phyloP scores from a whole-genome alignment of 2,329 filamentous ascomycete genomes.

The Lasiodiplodia gonubiensis region DNA sequence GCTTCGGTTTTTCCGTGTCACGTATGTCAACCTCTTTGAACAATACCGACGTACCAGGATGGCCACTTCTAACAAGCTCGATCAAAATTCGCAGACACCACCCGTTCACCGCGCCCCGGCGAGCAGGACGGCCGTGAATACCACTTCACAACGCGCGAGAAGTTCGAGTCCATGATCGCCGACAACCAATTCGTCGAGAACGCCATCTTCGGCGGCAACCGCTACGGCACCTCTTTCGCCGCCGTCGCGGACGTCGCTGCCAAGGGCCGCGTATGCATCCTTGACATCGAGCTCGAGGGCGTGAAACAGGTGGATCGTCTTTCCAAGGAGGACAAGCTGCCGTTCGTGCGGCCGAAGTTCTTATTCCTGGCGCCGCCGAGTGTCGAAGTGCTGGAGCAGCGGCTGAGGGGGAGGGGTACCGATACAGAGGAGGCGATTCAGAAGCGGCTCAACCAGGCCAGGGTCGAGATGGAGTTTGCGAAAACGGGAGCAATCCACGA shows the following conservation, averaged over 20 bases:
- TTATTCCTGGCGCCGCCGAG: constrained; percentile 85
- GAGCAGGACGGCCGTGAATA: constrained; percentile 82
- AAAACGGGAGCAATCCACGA: constrained; percentile 55
- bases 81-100: constrained; percentile 67
- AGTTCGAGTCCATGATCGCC: constrained; percentile 72
- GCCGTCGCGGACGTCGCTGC: constrained; percentile 77
- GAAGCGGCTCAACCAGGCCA: constrained; percentile 55
- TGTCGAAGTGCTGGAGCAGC: constrained; percentile 72
- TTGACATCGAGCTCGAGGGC: constrained; percentile 98
- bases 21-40: constrained; percentile 35
- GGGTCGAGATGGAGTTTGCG: constrained; percentile 51
- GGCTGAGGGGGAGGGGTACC: constrained; percentile 52
- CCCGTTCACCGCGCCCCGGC: constrained; percentile 73
- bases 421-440: constrained; percentile 57
- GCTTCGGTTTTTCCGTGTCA: constrained; percentile 66
- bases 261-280: constrained; percentile 75
- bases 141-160: constrained; percentile 72
- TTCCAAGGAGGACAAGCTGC: constrained; percentile 63
- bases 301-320: constrained; percentile 78
- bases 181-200: constrained; percentile 81
- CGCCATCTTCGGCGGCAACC: constrained; percentile 83
- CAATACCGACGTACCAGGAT: neutral
- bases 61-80: neutral
- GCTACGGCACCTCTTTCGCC: constrained; percentile 82
- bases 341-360: constrained; percentile 73